Evolutionary conservation across 1,284 basidiomycete species (phyloP).

Genomic region (Trichosporon ovoides): DNA sequence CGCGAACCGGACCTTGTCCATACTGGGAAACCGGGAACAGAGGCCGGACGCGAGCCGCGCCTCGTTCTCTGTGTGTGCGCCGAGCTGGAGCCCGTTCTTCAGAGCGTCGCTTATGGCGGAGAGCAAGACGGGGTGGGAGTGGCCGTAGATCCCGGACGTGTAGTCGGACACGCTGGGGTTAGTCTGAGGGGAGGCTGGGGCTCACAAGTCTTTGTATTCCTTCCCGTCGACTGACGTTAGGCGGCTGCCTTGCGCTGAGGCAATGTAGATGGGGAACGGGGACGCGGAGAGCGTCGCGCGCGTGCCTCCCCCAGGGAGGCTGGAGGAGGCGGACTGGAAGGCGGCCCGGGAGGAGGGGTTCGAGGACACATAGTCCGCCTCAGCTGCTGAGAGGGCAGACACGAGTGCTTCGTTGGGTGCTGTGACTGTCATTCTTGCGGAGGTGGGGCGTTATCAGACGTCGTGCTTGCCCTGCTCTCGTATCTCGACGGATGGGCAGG

Average conservation of each 20-base stretch:
- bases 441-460: too few species aligned
- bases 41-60: constrained; percentile 20
- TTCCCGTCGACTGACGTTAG: constrained; percentile 29
- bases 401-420: background rate
- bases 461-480: too few species aligned
- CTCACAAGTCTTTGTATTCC: constrained; percentile 29
- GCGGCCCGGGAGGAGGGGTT: constrained; percentile 17
- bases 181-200: background rate
- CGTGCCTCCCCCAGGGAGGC: constrained; percentile 27
- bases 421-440: background rate
- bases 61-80: constrained; percentile 24
- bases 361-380: background rate
- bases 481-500: background rate
- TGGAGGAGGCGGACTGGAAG: constrained; percentile 4
- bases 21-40: constrained; percentile 25
- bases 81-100: constrained; percentile 25
- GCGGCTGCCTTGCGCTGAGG: constrained; percentile 11
- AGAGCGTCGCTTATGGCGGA: constrained; percentile 21
- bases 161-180: constrained; percentile 26
- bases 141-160: constrained; percentile 30
- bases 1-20: constrained; percentile 37
- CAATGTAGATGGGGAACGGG: constrained; percentile 28
- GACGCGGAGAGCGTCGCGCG: constrained; percentile 27
- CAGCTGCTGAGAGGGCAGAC: background rate
- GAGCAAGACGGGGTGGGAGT: constrained; percentile 23